phyloP scores from a whole-genome alignment of 129 eudicot species.

The Escallonia herrerae region DNA sequence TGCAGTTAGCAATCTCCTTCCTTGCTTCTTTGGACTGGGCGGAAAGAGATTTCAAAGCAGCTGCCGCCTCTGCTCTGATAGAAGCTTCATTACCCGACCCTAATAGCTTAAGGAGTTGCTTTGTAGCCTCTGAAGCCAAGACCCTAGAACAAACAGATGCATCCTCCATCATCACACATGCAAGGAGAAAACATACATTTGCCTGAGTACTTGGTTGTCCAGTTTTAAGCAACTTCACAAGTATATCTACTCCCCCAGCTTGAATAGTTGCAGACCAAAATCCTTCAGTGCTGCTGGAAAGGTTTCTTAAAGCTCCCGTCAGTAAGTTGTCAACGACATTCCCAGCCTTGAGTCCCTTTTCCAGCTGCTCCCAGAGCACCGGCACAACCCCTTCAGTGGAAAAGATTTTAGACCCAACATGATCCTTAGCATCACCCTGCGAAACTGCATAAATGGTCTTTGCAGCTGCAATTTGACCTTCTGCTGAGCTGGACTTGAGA shows the following conservation, averaged over 20 bases:
- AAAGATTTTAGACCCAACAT: conserved; percentile 92
- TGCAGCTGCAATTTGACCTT: conserved; percentile 92
- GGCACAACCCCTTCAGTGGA: conserved; percentile 99
- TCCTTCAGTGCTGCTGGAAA: conserved; percentile 86
- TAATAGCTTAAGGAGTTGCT: conserved; percentile 77
- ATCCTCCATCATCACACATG: conserved; percentile 94
- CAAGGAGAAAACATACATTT: conserved; percentile 82
- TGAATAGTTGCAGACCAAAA: conserved; percentile 89
- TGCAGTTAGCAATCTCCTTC: conserved; percentile 68
- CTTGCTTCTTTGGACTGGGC: conserved; percentile 95
- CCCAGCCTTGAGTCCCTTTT: conserved; percentile 80
- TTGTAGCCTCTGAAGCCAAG: conserved; percentile 72
- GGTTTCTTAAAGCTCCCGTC: conserved; percentile 89
- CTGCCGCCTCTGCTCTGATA: conserved; percentile 96
- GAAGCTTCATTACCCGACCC: conserved; percentile 93
- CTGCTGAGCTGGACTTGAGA: conserved; percentile 81
- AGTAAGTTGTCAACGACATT: conserved; percentile 72
- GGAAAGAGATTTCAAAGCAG: conserved; percentile 88
- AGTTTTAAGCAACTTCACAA: conserved; percentile 70
- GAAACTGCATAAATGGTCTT: conserved; percentile 94
- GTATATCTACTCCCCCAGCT: conserved; percentile 88
- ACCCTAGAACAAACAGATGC: conserved; percentile 74
- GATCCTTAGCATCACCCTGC: conserved; percentile 95
- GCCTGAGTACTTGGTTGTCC: conserved; percentile 82
- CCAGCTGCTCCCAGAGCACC: conserved; percentile 79